Evolutionary conservation across 768 basidiomycete species (phyloP), one percentile per base, ranked within the genome.

Genomic region (Suillus brevipes): DNA sequence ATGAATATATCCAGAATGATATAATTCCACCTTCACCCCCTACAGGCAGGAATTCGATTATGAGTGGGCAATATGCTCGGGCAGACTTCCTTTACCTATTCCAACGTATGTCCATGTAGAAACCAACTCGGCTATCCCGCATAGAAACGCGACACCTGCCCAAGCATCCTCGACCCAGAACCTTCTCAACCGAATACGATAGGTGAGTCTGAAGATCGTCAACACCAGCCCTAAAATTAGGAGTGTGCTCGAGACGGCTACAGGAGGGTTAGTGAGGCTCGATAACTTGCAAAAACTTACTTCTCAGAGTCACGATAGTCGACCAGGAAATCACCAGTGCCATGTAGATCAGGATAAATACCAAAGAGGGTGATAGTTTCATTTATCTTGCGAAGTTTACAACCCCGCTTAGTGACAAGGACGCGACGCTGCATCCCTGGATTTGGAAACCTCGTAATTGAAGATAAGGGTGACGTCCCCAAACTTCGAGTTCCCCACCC

Each of bases 131-230:
- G 65, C 45, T 20, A 25, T 36, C 14, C 68, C 72, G 9, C 57
- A 73, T 12, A 64, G 4, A 40, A 73, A 58, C 1, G 70, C 72
- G 13, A 65, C 40, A 0, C 43, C 50, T 7, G 72, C 72, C 66
- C 64, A 73, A 45, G 64, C 34, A 36, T 74, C 73, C 14, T 74
- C 73, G 62, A 69, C 58, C 28, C 73, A 71, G 25, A 73, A 53
- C 14, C 67, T 64, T 45, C 60, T 64, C 37, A 74, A 68, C 28
- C 31, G 57, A 28, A 70, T 53, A 34, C 73, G 72, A 40, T 72
- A 71, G 60, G 69, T 59, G 20, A 73, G 12, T 31, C 71, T 66
- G 31, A 74, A 67, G 16, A 72, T 6, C 18, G 65, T 65, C 34
- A 65, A 45, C 31, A 62, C 42, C 45, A 73, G 52, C 23, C 60